Base-by-base conservation (phyloP, 2,329 filamentous ascomycete genomes). In the Chrysoporthe deuterocubensis region DNA sequence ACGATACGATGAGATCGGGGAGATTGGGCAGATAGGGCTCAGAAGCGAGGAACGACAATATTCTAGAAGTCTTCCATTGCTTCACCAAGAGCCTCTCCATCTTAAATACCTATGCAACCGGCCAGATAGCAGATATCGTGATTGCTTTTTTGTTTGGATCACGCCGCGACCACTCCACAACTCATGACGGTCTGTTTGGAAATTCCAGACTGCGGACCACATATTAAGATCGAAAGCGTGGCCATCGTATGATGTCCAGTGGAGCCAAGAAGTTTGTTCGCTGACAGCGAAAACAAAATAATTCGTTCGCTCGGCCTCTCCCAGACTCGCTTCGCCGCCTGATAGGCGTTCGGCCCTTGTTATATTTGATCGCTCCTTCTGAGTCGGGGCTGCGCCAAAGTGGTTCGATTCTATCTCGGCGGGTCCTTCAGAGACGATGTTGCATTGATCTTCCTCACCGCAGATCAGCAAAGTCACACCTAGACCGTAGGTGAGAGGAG, bases 181-280 rank as follows among this genome's bases (percentile, higher is more conserved):
- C 44, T 48, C 18, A 32, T 34, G 43, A 62, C 18, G 18, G 34
- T 37, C 40, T 34, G 43, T 32, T 37, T 16, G 16, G 26, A 26
- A 9, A 40, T 44, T n/a, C 26, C 13, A 62, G 60, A 50, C 26
- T 7, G 40, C 44, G 44, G 60, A 34, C 60, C 43, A 62, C n/a
- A 43, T 44, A 18, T 34, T 32, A 32, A 52, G 58, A 63, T 59
- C 21, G 44, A 58, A 42, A 42, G 40, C 58, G 57, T 61, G 50
- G 32, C 14, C 40, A 68, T 69, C 67, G 67, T 69, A 69, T 44
- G 67, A 69, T 69, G n/a, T 32, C 46, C 18, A 42, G 67, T 69
- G 67, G 67, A 57, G 52, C 67, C 40, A 50, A 54, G 13, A 54
- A 6, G 32, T 54, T 1, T 13, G 16, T 54, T 14, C 50, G 26